phyloP scores from a whole-genome alignment of 352 stramenopile genomes.

The Globisporangium middletonii region DNA sequence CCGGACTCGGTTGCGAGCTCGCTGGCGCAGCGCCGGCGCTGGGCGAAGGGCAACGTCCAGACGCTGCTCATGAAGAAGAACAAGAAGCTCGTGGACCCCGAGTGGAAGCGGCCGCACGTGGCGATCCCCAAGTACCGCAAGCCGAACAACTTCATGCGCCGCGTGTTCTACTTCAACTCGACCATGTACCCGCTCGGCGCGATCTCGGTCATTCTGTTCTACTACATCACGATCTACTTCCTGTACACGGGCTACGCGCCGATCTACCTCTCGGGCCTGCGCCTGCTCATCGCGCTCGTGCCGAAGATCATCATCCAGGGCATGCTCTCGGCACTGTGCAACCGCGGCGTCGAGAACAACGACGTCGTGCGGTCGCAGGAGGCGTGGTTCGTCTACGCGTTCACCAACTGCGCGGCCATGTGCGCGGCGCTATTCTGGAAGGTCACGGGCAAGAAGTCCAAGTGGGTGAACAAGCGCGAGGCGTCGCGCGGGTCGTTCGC shows the following conservation, averaged over 20 bases:
- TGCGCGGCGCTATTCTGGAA: slow-evolving; percentile 72
- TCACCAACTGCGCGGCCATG: slow-evolving; percentile 84
- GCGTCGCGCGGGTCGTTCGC: slow-evolving; percentile 86
- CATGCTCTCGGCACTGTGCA: slow-evolving; percentile 80
- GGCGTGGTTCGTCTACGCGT: slow-evolving; percentile 89
- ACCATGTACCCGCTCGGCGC: slow-evolving; percentile 87
- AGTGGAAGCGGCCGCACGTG: slow-evolving; percentile 81
- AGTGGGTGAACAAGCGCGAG: slow-evolving; percentile 87
- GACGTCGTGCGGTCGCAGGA: slow-evolving; percentile 87
- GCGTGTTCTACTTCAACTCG: slow-evolving; percentile 90
- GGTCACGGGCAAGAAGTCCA: slow-evolving; percentile 81
- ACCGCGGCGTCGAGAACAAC: slow-evolving; percentile 86
- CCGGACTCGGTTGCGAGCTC: slow-evolving; percentile 81
- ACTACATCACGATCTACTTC: slow-evolving; percentile 86
- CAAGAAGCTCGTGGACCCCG: slow-evolving; percentile 81
- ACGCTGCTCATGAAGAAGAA: slow-evolving; percentile 85
- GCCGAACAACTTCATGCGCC: slow-evolving; percentile 20
- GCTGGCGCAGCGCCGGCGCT: slow-evolving; percentile 85
- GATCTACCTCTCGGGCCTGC: slow-evolving; percentile 77
- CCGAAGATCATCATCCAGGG: slow-evolving; percentile 72
- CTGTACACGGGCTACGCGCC: slow-evolving; percentile 78
- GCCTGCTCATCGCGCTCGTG: slow-evolving; percentile 87
- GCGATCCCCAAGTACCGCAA: slow-evolving; percentile 32
- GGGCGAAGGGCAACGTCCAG: slow-evolving; percentile 84
- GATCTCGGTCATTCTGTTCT: slow-evolving; percentile 55